Evolutionary conservation across 768 basidiomycete species (phyloP).

Genomic region (Xerocomellus intermedius): DNA sequence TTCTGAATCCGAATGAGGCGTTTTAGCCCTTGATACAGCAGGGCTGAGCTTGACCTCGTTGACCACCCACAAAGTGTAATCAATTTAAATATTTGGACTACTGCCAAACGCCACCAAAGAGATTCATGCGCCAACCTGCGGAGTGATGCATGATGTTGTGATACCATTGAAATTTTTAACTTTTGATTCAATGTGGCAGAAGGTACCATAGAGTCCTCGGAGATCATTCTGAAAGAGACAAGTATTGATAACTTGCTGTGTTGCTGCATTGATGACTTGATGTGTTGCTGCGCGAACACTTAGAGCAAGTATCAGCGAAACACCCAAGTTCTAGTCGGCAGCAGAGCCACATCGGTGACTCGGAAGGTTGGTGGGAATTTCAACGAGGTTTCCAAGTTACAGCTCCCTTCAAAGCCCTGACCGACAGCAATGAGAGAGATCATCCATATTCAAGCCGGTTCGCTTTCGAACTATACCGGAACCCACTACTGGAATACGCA

Average conservation of each 20-base stretch:
- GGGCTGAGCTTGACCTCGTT: background rate
- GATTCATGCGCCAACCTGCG: background rate
- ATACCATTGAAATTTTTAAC: no score
- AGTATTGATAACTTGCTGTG: background rate
- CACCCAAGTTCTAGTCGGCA: background rate
- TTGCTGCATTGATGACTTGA: background rate
- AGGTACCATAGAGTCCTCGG: background rate
- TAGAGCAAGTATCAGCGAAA: background rate
- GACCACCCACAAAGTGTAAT: background rate
- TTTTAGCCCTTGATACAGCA: background rate
- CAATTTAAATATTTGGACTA: background rate
- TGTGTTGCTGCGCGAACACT: background rate
- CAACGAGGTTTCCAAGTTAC: no score
- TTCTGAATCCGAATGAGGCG: background rate
- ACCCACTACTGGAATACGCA: conserved; percentile 85
- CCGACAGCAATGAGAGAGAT: conserved; percentile 64
- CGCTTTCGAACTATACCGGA: conserved; percentile 63
- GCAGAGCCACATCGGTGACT: background rate
- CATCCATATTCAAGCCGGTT: conserved; percentile 73
- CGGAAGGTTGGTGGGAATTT: background rate
- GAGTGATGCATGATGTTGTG: background rate
- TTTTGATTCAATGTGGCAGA: conserved; percentile 1
- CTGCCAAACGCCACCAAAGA: background rate
- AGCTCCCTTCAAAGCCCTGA: background rate
- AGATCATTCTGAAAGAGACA: no score